Conservation (phyloP, 164 flowering plant species). For the Akebia trifoliata region DNA sequence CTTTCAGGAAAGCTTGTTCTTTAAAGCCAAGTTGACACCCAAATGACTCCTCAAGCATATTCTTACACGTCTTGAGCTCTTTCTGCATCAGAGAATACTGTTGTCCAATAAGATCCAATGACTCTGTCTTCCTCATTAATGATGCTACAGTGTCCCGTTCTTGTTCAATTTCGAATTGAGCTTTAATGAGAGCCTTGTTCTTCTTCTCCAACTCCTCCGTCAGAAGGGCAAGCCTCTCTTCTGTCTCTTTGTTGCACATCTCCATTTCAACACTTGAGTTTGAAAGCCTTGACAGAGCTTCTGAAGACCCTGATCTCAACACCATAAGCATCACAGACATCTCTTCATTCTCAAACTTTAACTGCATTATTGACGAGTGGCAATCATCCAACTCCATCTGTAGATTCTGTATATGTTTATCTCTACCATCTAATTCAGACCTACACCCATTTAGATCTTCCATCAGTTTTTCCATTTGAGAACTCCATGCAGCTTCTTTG, state of each 20-base stretch:
- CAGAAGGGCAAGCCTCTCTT: constrained; percentile 13
- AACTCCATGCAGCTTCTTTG: constrained; percentile 45
- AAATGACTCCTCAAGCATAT: constrained; percentile 23
- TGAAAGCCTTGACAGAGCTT: constrained; percentile 16
- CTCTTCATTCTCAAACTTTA: constrained; percentile 28
- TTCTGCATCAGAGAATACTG: constrained; percentile 7
- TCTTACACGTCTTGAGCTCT: constrained; percentile 19
- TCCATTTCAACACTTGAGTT: constrained; percentile 4
- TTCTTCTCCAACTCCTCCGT: constrained; percentile 22
- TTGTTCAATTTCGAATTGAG: constrained; percentile 11
- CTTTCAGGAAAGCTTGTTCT: constrained; percentile 24
- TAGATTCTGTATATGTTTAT: constrained; percentile 25
- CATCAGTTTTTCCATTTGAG: constrained; percentile 23
- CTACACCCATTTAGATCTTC: constrained; percentile 25
- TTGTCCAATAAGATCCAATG: constrained; percentile 11
- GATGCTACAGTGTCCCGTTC: neutral
- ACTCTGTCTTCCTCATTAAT: too few species aligned
- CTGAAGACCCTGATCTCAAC: constrained; percentile 26
- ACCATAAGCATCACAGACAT: constrained; percentile 21
- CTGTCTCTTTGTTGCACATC: constrained; percentile 10
- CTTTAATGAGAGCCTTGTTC: constrained; percentile 13
- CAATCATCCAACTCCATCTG: constrained; percentile 31
- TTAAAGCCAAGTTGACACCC: constrained; percentile 20
- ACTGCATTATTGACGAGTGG: constrained; percentile 14
- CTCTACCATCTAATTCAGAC: constrained; percentile 21